phyloP scores from a whole-genome alignment of 2,329 filamentous ascomycete species.

The Fusarium continuum region DNA sequence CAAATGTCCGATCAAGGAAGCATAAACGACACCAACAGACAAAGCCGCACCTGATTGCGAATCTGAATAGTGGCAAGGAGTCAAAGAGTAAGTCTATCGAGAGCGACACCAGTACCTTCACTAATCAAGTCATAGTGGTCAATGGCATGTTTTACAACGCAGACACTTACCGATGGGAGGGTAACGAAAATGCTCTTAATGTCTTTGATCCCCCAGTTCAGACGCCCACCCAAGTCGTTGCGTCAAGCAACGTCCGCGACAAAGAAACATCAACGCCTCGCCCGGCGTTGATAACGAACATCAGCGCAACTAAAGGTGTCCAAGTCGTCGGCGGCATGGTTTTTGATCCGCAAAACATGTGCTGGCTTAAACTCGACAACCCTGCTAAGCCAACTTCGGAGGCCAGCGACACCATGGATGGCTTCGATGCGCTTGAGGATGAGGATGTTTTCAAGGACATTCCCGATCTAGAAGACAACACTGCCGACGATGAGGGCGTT shows the following conservation, averaged over 20 bases:
- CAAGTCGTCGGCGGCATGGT: slow-evolving; percentile 98
- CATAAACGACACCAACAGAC: slow-evolving; percentile 67
- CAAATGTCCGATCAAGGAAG: slow-evolving; percentile 63
- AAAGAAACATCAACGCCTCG: slow-evolving; percentile 69
- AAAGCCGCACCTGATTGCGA: slow-evolving; percentile 90
- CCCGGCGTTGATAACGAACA: slow-evolving; percentile 89
- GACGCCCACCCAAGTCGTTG: slow-evolving; percentile 58
- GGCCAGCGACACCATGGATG: slow-evolving; percentile 66
- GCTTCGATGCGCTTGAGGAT: slow-evolving; percentile 78
- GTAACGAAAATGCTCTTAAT: slow-evolving; percentile 86
- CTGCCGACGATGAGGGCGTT: slow-evolving; percentile 59
- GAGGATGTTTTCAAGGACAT: slow-evolving; percentile 95
- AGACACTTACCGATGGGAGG: slow-evolving; percentile 87
- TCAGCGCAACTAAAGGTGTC: slow-evolving; percentile 83
- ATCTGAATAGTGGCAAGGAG: slow-evolving; percentile 77
- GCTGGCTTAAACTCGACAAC: slow-evolving; percentile 84
- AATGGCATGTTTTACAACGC: slow-evolving; percentile 98
- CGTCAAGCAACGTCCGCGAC: slow-evolving; percentile 59
- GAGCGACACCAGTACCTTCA: neutral
- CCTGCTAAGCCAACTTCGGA: slow-evolving; percentile 59
- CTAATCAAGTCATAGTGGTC: slow-evolving; percentile 66
- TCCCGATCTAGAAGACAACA: slow-evolving; percentile 84
- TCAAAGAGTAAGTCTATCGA: slow-evolving; percentile 73
- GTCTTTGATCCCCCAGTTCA: slow-evolving; percentile 76
- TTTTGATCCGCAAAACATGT: slow-evolving; percentile 97